These are phyloP conservation scores for Russula abietina DNA, from an alignment of 768 basidiomycete genomes.

Conservation along the genomic window DNA sequence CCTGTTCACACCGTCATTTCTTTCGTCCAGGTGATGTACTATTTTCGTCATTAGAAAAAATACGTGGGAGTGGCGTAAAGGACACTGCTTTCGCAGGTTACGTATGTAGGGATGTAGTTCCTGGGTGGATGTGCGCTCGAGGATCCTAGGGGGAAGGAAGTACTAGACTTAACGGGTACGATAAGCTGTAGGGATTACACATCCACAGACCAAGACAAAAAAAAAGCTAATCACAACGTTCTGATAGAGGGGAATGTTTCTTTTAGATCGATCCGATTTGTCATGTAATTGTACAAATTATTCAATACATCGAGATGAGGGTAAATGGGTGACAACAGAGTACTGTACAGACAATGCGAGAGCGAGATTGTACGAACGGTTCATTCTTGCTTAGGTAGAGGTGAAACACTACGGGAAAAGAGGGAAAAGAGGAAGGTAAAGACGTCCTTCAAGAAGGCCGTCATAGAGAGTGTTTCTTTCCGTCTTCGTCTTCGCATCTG, in stretches of 20 bases:
- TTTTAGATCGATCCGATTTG: no score
- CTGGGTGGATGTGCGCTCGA: not conserved
- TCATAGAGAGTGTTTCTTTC: not conserved
- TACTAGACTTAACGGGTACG: not conserved
- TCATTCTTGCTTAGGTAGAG: not conserved
- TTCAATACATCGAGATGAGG: not conserved
- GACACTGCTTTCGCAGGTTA: not conserved
- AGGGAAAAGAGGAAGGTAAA: constrained; percentile 9
- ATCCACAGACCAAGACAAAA: not conserved
- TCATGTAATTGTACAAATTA: no score
- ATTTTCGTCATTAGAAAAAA: not conserved
- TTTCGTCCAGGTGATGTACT: not conserved
- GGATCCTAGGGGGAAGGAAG: not conserved
- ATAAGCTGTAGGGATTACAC: not conserved
- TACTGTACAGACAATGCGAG: no score
- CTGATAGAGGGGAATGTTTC: no score
- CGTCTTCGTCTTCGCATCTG: not conserved
- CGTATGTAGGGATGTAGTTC: not conserved
- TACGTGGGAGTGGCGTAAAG: not conserved
- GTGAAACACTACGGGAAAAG: not conserved
- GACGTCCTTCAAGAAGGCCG: not conserved
- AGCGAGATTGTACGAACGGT: not conserved
- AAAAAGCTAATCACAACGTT: not conserved
- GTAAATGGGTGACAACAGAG: not conserved
- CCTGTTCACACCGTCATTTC: not conserved